Base-by-base conservation (phyloP, 192 early-diverging fungal genomes). In the Dimargaris cristalligena region DNA sequence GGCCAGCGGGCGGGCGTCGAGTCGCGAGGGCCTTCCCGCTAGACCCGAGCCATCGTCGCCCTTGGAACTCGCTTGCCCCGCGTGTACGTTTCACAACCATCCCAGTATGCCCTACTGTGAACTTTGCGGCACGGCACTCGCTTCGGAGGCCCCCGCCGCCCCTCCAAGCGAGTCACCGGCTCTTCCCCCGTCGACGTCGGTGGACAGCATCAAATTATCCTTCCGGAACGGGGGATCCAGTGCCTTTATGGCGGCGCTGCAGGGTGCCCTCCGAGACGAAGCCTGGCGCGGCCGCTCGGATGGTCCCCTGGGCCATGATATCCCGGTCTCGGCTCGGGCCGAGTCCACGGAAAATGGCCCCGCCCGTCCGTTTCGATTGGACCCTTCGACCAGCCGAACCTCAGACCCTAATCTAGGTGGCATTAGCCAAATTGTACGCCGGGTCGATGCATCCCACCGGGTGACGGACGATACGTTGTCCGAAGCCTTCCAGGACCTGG, bases 401-500 rank as follows among this genome's bases (percentile, higher is more conserved):
- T 18, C 33, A 16, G 16, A 6, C 38, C 38, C 8, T 6, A 16
- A 18, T 34, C 35, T 54, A 1, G 71, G 68, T 55, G 69, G 71
- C 23, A 72, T 74, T 35, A 67, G 66, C 55, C 67, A 70, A 22
- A 66, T 72, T 35, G 61, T 74, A 44, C 67, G 65, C 52, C 67
- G 72, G 4, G 83, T 86, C 28, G 81, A 86, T 41, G 69, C 80
- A 52, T 71, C 70, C 14, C 78, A 85, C 54, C 67, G 80, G 35
- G 81, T 70, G n/a, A 69, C 76, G 8, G 85, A 86, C 26, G 77
- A 75, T 46, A 83, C 84, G 2, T 67, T 97, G 18, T 67, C 73
- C 34, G 79, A 85, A 33, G 91, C 90, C 4, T 99, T 99, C 71
- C 71, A 77, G 46, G 95, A 99, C 63, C 70, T 99, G 34, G 79